These are phyloP conservation scores for Neoscytalidium dimidiatum DNA, from an alignment of 2,329 filamentous ascomycete species.

Conservation along the genomic window DNA sequence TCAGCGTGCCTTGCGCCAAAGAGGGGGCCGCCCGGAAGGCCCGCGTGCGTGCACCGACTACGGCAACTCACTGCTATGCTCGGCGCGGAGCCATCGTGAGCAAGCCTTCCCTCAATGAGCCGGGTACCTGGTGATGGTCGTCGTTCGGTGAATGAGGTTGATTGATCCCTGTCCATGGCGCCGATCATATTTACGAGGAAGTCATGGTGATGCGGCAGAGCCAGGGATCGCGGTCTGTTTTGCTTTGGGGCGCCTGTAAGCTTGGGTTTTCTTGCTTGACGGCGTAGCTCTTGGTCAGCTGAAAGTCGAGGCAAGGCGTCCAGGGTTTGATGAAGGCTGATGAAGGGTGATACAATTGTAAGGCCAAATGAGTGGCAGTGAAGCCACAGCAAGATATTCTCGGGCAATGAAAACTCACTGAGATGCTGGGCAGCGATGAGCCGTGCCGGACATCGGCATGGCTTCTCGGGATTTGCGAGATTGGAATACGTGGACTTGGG, in stretches of 20 bases:
- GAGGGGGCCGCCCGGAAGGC: not conserved
- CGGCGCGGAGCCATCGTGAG: not conserved
- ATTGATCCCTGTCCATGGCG: not conserved
- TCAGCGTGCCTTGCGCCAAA: not conserved
- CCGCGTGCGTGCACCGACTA: not conserved
- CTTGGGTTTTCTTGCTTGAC: too few relatives aligned
- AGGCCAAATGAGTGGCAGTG: too few relatives aligned
- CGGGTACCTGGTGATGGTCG: not conserved
- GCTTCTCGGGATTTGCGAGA: too few relatives aligned
- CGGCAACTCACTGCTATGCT: too few relatives aligned
- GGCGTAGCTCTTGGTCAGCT: not conserved
- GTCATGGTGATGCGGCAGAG: not conserved
- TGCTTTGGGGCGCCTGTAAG: too few relatives aligned
- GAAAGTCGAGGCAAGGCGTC: not conserved
- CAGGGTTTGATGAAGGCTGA: not conserved
- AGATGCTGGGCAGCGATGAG: too few relatives aligned
- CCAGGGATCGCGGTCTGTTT: not conserved
- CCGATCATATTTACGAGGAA: not conserved
- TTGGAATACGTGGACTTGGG: too few relatives aligned
- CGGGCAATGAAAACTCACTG: too few relatives aligned
- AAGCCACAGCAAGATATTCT: too few relatives aligned
- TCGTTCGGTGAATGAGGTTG: not conserved
- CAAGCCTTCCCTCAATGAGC: not conserved
- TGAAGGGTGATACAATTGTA: too few relatives aligned
- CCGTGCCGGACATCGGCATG: too few relatives aligned